Conservation (phyloP, 164 flowering plant species). For the Amborella trichopoda region DNA sequence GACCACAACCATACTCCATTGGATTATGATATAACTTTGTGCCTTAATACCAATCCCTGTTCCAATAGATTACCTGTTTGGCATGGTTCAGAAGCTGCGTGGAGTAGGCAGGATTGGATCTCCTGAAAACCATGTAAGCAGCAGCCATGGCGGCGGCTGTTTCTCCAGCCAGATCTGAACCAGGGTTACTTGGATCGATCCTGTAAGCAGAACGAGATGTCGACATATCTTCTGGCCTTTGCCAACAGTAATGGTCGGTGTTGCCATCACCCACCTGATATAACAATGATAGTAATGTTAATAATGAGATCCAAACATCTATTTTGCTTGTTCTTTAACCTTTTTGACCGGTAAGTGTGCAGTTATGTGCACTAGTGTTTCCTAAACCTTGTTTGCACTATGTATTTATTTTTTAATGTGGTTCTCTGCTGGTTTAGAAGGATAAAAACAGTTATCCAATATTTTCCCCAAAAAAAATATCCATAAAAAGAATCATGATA, state of each 20-base stretch:
- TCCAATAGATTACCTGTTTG: too few species aligned
- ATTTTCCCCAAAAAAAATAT: too few species aligned
- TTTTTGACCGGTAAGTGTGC: background rate
- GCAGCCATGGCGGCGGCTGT: slow-evolving; percentile 97
- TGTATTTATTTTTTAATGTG: background rate
- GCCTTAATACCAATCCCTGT: too few species aligned
- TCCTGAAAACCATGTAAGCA: slow-evolving; percentile 73
- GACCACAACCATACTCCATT: too few species aligned
- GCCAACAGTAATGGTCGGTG: slow-evolving; percentile 92
- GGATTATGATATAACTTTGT: too few species aligned
- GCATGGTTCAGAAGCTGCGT: slow-evolving; percentile 56
- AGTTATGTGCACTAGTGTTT: background rate
- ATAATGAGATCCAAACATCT: too few species aligned
- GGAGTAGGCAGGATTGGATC: slow-evolving; percentile 51
- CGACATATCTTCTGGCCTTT: slow-evolving; percentile 94
- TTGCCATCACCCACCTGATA: slow-evolving; percentile 84
- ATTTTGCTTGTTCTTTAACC: too few species aligned
- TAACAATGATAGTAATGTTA: slow-evolving; percentile 1
- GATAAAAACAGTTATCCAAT: too few species aligned
- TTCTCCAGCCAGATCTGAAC: slow-evolving; percentile 92
- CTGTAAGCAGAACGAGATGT: slow-evolving; percentile 62
- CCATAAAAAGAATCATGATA: too few species aligned
- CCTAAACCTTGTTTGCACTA: background rate
- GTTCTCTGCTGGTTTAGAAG: too few species aligned
- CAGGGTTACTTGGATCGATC: slow-evolving; percentile 63